Evolutionary conservation across 352 stramenopile genomes (phyloP), one percentile per base, ranked within the genome.

Genomic region (Phytophthora cactorum): DNA sequence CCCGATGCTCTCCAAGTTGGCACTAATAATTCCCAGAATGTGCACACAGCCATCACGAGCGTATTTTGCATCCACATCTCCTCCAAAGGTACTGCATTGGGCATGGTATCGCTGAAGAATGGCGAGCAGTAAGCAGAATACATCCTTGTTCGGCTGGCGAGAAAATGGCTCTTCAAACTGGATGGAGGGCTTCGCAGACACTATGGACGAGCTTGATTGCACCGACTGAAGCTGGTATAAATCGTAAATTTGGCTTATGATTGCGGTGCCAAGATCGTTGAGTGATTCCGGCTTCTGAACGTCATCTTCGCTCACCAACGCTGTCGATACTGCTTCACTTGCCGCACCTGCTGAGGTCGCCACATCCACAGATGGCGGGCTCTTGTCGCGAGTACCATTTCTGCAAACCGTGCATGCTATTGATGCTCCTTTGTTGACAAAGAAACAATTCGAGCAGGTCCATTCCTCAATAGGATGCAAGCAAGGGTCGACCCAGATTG

Each of bases 91-190:
- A 47, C 52, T 32, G 27, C 22, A 69, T 39, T 57, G 43, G n/a
- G 22, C 12, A 41, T 72, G 66, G 28, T 86, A 84, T 49, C 52
- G 63, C 31, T 69, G 47, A n/a, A 96, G 70, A 52, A 94, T 81
- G 1, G 46, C 53, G 39, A 92, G 52, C 0, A 93, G 45, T 46
- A 87, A 55, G 3, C 63, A 54, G 52, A 96, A 78, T 22, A 88
- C 77, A 12, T 84, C 63, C 27, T 78, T 75, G 39, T 65, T 83
- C 6, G 88, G 88, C 44, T 96, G 88, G 0, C 86, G 75, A 34
- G 74, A 89, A 63, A 91, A 96, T 0, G 88, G 83, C 39, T 92
- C 84, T 63, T 96, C 86, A 65, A 96, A 95, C 9, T 66, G 66
- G 52, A 81, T 45, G 29, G 5, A 44, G 11, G 36, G 39, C 36